Base-by-base conservation (phyloP, 495 filamentous ascomycete genomes). In the Tuber brumale region DNA sequence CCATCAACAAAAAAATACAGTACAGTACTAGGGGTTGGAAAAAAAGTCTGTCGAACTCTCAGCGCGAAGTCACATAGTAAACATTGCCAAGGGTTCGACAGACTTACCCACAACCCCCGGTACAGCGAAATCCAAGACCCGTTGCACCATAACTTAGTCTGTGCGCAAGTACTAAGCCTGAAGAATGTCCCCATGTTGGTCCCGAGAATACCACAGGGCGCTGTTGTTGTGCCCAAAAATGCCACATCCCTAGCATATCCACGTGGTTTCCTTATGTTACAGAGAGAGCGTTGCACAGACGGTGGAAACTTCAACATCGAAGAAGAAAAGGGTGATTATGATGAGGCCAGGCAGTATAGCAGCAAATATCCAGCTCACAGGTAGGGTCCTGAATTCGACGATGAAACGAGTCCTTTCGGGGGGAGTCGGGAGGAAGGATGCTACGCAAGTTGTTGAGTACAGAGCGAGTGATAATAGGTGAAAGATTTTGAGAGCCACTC, bases 291-390 rank as follows among this genome's bases (percentile, higher is more conserved):
- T 92, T 80, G 90, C 91, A 71, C 92, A 92, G 74, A 92, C 92
- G n/a, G 89, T 92, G 80, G 89, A 91, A 39, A 92, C 89, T 79
- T 92, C 91, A 73, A 92, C 91, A 75, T 92, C 90, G 78, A 92
- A 92, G 84, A 91, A 92, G 85, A 92, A 92, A 0, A 92, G 86
- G 0, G 89, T 85, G 1, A 90, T 92, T 74, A 92, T 90, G 76
- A 92, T 91, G 23, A 88, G 80, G 0, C 91, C 91, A 0, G 90
- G 90, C 3, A 92, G 83, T 12, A 92, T 88, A 61, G 91, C 88
- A 44, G 86, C 87, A 79, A 92, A 89, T 8, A 91, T 86, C 91
- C 91, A 92, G 12, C 75, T 77, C 0, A 88, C 83, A 1, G 89
- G 89, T 21, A 92, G 77, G 76, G 88, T 85, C 91, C 91, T 92